Evolutionary conservation across 176 grass and related monocot genomes (phyloP).

Genomic region (Dendrocalamus sinicus): DNA sequence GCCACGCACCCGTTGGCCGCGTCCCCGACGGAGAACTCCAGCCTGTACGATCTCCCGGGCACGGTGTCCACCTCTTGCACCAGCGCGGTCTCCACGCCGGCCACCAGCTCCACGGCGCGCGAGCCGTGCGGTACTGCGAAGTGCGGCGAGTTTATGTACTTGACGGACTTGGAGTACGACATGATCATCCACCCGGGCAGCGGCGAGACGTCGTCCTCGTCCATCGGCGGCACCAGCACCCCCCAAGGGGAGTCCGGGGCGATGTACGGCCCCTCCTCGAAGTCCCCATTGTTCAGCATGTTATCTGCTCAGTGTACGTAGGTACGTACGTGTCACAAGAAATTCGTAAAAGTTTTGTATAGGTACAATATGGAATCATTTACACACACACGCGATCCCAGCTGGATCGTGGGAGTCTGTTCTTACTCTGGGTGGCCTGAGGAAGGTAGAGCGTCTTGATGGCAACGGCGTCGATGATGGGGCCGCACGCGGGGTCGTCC

Average conservation of each 20-base stretch:
- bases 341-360: background rate
- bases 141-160: conserved; percentile 58
- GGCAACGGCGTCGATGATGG: conserved; percentile 52
- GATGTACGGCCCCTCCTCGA: conserved; percentile 62
- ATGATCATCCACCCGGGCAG: conserved; percentile 58
- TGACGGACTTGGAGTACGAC: conserved; percentile 58
- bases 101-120: conserved; percentile 62
- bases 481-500: conserved; percentile 64
- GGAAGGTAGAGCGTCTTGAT: conserved; percentile 50
- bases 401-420: too few species aligned
- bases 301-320: background rate
- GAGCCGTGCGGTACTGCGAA: conserved; percentile 47
- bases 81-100: conserved; percentile 58
- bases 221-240: conserved; percentile 58
- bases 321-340: background rate
- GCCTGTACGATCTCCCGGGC: conserved; percentile 49
- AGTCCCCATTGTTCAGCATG: conserved; percentile 57
- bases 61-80: conserved; percentile 54
- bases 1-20: conserved; percentile 51
- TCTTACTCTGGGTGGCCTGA: conserved; percentile 4
- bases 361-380: background rate
- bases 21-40: conserved; percentile 63
- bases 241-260: conserved; percentile 49
- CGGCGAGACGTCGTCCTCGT: conserved; percentile 53
- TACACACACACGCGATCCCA: too few species aligned